phyloP scores from a whole-genome alignment of 352 stramenopile genomes.

The Pilasporangium apinafurcum region DNA sequence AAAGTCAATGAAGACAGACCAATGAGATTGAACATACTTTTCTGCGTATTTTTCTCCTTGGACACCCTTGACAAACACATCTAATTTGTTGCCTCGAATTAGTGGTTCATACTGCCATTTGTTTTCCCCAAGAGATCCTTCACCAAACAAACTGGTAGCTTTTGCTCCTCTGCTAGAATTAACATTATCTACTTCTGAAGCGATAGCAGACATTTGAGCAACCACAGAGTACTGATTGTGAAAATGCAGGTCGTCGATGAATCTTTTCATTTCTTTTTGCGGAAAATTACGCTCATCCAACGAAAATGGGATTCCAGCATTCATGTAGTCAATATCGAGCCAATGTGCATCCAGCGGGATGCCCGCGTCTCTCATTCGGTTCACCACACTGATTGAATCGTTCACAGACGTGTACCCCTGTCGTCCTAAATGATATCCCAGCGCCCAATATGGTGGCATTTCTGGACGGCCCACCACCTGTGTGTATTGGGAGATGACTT shows the following conservation, averaged over 20 bases:
- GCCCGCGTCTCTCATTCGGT: slow-evolving; percentile 22
- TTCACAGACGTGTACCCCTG: slow-evolving; percentile 26
- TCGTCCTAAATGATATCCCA: slow-evolving; percentile 78
- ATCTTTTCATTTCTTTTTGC: slow-evolving; percentile 22
- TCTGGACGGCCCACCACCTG: slow-evolving; percentile 59
- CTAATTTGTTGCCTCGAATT: slow-evolving; percentile 26
- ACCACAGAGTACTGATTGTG: slow-evolving; percentile 75
- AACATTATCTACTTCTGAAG: not conserved
- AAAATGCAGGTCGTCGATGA: slow-evolving; percentile 78
- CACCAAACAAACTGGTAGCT: no score
- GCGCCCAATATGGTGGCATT: slow-evolving; percentile 80
- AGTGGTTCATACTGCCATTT: slow-evolving; percentile 27
- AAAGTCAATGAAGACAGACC: slow-evolving; percentile 81
- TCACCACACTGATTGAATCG: slow-evolving; percentile 24
- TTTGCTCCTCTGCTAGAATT: no score
- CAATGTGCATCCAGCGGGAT: slow-evolving; percentile 79
- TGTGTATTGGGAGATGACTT: slow-evolving; percentile 75
- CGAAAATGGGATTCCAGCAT: slow-evolving; percentile 42
- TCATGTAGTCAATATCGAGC: slow-evolving; percentile 67
- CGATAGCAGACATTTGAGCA: slow-evolving; percentile 63
- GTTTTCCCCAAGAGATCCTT: no score
- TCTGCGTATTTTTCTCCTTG: slow-evolving; percentile 53
- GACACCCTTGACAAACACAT: slow-evolving; percentile 77
- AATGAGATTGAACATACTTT: slow-evolving; percentile 57
- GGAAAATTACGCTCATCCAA: slow-evolving; percentile 56